Evolutionary conservation across 805 yeast species (phyloP), one percentile per base, ranked within the genome.

Genomic region (Candida ponderosae): DNA sequence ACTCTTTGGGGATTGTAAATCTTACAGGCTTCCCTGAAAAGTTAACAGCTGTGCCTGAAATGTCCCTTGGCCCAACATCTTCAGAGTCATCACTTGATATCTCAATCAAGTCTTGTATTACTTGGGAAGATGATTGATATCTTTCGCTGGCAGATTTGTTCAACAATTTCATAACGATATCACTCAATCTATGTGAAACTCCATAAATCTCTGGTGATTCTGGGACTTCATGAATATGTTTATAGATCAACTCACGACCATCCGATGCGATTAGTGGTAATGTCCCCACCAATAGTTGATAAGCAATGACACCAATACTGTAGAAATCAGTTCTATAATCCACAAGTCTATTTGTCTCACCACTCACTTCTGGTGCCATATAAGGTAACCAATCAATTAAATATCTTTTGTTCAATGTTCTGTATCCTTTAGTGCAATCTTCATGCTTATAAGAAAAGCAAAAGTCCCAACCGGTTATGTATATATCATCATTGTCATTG

Each of bases 331-430:
- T 60, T 33, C 73, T 55, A 45, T 54, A 63, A 41, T 72, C 76
- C 17, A 68, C 70, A 5, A 60, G 50, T 13, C 60, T 49, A 23
- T 54, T 54, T 14, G 48, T 47, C 20, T 62, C 63, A 2, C 72
- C 68, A 18, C 70, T 62, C 6, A 65, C 59, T 47, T 73, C 79
- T 1, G 79, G 79, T 1, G 76, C 66, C 42, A 70, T 63, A 43
- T 65, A 73, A 1, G 74, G 72, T 17, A 71, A 48, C 40, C 64
- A 56, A 21, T 62, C 64, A 2, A 60, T 57, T 14, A 68, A 52
- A 23, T 56, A 57, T 36, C 55, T 47, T 40, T 63, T 53, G 41
- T 69, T 66, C n/a, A 60, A 50, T 24, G 63, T 57, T 20, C 76
- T 48, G 42, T 60, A 70, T 16, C 69, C 66, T 34, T 63, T 54